Evolutionary conservation across 768 basidiomycete species (phyloP).

Genomic region (Floccularia luteovirens): DNA sequence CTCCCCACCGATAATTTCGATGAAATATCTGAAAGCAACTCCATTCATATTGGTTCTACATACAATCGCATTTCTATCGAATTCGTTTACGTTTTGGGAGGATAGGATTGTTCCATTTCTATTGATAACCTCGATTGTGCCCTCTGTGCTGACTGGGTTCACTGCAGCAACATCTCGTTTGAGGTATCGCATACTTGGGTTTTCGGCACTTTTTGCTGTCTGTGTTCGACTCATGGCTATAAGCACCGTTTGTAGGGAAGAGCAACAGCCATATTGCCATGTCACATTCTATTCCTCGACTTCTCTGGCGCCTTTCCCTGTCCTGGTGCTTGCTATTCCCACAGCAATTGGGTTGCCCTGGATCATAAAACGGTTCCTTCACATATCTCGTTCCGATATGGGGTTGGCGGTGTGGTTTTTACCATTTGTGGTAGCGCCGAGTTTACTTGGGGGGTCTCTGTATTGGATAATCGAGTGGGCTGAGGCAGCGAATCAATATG

Average conservation of each 20-base stretch:
- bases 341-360: slow-evolving; percentile 49
- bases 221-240: slow-evolving; percentile 70
- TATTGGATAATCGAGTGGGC: slow-evolving; percentile 85
- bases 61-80: slow-evolving; percentile 74
- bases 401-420: slow-evolving; percentile 66
- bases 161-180: slow-evolving; percentile 63
- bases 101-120: slow-evolving; percentile 78
- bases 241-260: slow-evolving; percentile 90
- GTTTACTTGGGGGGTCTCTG: slow-evolving; percentile 48
- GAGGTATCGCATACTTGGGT: slow-evolving; percentile 68
- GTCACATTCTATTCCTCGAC: slow-evolving; percentile 86
- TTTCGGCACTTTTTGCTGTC: slow-evolving; percentile 55
- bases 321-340: slow-evolving; percentile 44
- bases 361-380: slow-evolving; percentile 46
- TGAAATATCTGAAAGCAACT: slow-evolving; percentile 17
- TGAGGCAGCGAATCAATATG: slow-evolving; percentile 46
- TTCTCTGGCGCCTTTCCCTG: slow-evolving; percentile 58
- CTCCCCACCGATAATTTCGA: slow-evolving; percentile 25
- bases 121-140: slow-evolving; percentile 54
- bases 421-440: slow-evolving; percentile 45
- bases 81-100: slow-evolving; percentile 99
- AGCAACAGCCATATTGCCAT: slow-evolving; percentile 84
- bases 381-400: slow-evolving; percentile 63
- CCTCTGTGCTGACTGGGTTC: slow-evolving; percentile 53
- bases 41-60: slow-evolving; percentile 61